Evolutionary conservation across 129 eudicot species (phyloP), one percentile per base, ranked within the genome.

Genomic region (Escallonia rubra): DNA sequence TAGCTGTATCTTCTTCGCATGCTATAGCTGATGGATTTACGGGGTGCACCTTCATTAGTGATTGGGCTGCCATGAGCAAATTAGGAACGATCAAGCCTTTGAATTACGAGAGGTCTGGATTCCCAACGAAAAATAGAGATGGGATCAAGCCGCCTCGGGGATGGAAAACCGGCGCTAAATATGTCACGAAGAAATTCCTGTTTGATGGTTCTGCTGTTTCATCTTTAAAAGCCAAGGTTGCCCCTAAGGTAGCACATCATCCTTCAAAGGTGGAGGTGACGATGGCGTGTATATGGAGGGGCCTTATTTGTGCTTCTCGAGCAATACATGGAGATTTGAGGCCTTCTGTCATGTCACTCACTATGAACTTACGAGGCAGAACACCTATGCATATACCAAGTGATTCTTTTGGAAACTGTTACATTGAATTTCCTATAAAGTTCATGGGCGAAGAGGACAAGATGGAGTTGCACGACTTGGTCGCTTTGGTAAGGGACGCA

Each of bases 221-320:
- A 38, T 3, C 41, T 34, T 43, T 66, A 12, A 42, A 54, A 43
- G 72, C 43, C 2, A 63, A 66, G 4, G 71, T 60, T 63, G 0
- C 41, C 23, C 2, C 74, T 67, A 50, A 55, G 13, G 4, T 12
- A 48, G 16, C 11, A 34, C 51, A 34, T n/a, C 57, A 43, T n/a
- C 68, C 81, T 5, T 10, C 77, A 4, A 52, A 73, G 8, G 61
- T 65, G 34, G 64, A 49, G 42, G 66, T 67, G 6, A 60, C 67
- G 43, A 5, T 55, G n/a, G 70, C 65, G 41, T 12, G 66, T 15
- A 54, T 78, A 43, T 71, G 82, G 82, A 78, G 57, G 74, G 69
- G 63, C 41, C 53, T 74, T 7, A 60, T 60, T 10, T 15, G 10
- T 40, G 39, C 43, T 0, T 7, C 57, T 16, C 8, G 3, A 15